Conservation (phyloP, 257 asterid species). For the Euphrasia confusa region DNA sequence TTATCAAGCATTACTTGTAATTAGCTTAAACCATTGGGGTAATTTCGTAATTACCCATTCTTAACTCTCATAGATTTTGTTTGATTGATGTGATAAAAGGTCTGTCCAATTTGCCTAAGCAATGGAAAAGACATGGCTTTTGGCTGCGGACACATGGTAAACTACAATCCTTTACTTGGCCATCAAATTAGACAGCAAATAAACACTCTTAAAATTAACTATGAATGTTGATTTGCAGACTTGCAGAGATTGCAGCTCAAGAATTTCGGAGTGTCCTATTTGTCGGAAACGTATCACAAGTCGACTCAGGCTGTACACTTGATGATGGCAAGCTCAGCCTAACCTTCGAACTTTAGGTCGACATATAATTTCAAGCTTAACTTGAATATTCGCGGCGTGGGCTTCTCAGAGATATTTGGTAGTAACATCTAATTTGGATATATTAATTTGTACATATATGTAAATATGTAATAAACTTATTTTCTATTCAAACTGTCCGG, state of each 20-base stretch:
- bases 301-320: conserved; percentile 58
- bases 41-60: no score
- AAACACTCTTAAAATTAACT: not conserved
- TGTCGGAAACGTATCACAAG: conserved; percentile 66
- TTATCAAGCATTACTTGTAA: no score
- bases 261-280: conserved; percentile 63
- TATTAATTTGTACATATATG: conserved; percentile 7
- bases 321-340: conserved; percentile 15
- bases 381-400: not conserved
- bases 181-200: not conserved
- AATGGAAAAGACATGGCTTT: conserved; percentile 61
- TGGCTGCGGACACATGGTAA: conserved; percentile 80
- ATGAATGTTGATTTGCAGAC: conserved; percentile 43
- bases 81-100: conserved; percentile 33
- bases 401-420: not conserved
- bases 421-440: conserved; percentile 4
- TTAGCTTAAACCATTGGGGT: no score
- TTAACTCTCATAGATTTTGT: not conserved
- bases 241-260: conserved; percentile 64
- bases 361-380: conserved; percentile 4
- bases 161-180: conserved; percentile 8
- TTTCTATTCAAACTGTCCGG: conserved; percentile 12
- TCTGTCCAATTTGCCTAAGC: conserved; percentile 66
- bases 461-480: conserved; percentile 23
- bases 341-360: not conserved